Base-by-base conservation (phyloP, 2,329 filamentous ascomycete species). In the Colletotrichum horii region DNA sequence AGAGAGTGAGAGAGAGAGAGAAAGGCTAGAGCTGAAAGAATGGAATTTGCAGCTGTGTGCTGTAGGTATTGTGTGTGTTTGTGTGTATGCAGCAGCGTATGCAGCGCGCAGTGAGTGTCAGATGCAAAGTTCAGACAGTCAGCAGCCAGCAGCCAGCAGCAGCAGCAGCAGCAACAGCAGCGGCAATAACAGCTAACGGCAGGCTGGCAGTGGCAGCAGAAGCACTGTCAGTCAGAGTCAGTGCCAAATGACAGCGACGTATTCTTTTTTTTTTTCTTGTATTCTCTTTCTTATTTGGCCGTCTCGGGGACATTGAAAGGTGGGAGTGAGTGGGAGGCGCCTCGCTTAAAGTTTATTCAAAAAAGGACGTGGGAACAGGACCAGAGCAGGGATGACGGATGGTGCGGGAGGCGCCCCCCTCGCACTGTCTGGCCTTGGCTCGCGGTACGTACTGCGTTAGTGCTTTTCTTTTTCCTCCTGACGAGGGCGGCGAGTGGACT, bases 271-370 rank as follows among this genome's bases (percentile, higher is more conserved):
- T 19, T 32, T 58, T 16, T 11, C 43, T 22, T 15, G n/a, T n/a
- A 6, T n/a, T 14, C 8, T 19, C 16, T 14, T 38, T 58, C 26
- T n/a, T 34, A 64, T n/a, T 32, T 62, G 32, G 36, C 30, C 58
- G 36, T 62, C 55, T 26, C 43, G 56, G 71, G 71, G 65, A 69
- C 30, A 64, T 70, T 61, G 24, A 16, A 14, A 73, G 38, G 36
- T 69, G 56, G 36, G 60, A 38, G 36, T 22, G 60, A 38, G 36
- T 22, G 38, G n/a, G 55, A 64, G 62, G 30, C 56, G 56, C 69
- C 32, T 73, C 56, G 70, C 73, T 73, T 68, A 64, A 65, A 73
- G 64, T 73, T 75, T 73, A 73, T 75, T 73, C 58, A 36, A 73
- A 75, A 73, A 65, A 73, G 28, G 43, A 36, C 58, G 62, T 55